Evolutionary conservation across 768 basidiomycete genomes (phyloP), one percentile per base, ranked within the genome.

Genomic region (Glaciozyma martinii): DNA sequence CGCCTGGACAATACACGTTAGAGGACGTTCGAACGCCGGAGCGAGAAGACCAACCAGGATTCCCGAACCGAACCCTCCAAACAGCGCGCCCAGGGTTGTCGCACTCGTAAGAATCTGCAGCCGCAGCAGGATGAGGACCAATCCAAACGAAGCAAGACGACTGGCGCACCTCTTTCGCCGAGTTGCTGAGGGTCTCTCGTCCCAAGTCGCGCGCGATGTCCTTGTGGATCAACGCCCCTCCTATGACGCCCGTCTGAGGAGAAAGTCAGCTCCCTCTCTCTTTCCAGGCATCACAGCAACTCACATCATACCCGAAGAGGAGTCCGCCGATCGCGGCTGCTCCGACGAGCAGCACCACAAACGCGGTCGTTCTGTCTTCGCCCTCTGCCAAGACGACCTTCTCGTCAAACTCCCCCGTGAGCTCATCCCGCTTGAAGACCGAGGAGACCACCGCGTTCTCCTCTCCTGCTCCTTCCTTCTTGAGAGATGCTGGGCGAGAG

Each of bases 301-400:
- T 54, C 19, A 66, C 68, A n/a, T 71, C 69, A 57, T 67, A 71
- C 12, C 69, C 69, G 37, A 71, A 71, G 27, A 71, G 58, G 18
- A 71, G 58, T 9, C 69, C 69, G 15, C 66, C 65, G 3, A 57
- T 71, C 1, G 66, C 69, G 18, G 69, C 69, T 2, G 66, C 63
- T 59, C 81, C 75, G 19, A 89, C 87, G 49, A 90, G 80, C n/a
- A 84, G 77, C 86, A 86, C 88, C 3, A 89, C 83, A 67, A 88
- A 88, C 80, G 81, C 82, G 0, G 86, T 86, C 29, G 84, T 85
- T 65, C 76, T 64, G 46, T 77, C 75, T 67, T 76, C 76, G 15
- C 74, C 74, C 54, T 76, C 71, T 0, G 74, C 76, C 25, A 58
- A 59, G 0, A 76, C 71, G 44, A 69, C 61, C 30, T 61, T 60